Percentiles rank a stretch among this genome's conserved stretches.
phyloP scores from a whole-genome alignment of 2,329 filamentous ascomycete genomes.

The Arthrinium puccinioides region DNA sequence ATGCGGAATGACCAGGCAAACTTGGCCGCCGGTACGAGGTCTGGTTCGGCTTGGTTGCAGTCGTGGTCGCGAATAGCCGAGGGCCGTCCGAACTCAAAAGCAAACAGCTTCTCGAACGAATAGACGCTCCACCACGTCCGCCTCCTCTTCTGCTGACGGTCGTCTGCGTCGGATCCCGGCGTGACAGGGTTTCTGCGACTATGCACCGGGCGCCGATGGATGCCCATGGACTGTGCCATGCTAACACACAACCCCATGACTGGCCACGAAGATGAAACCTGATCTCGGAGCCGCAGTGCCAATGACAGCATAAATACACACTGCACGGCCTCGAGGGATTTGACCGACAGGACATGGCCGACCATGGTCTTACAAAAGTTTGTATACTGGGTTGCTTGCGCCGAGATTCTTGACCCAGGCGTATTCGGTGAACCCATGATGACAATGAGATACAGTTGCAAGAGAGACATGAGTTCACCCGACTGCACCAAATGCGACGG shows the following conservation, averaged over 20 bases:
- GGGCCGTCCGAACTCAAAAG: constrained; percentile 6
- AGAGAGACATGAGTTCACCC: constrained; percentile 1
- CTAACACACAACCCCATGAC: constrained; percentile 3
- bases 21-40: not conserved
- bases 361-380: constrained; percentile 4
- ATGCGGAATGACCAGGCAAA: constrained; percentile 3
- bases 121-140: constrained; percentile 8
- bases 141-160: not conserved
- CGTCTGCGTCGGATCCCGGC: constrained; percentile 1
- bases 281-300: constrained; percentile 3
- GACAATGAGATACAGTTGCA: not conserved
- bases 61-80: constrained; percentile 3
- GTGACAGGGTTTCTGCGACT: not conserved
- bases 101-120: constrained; percentile 7
- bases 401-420: not conserved
- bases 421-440: not conserved
- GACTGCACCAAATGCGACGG: constrained; percentile 1
- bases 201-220: not conserved
- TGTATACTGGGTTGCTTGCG: not conserved
- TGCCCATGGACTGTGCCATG: constrained; percentile 4
- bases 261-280: constrained; percentile 5
- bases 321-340: constrained; percentile 4
- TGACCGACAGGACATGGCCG: constrained; percentile 2
- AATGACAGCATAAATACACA: constrained; percentile 5
- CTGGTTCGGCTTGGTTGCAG: constrained; percentile 2